Percentiles rank a stretch among this genome's conserved stretches.
These are phyloP conservation scores for Golubevia sp. DNA, from an alignment of 1,284 basidiomycete genomes.

Conservation along the genomic window DNA sequence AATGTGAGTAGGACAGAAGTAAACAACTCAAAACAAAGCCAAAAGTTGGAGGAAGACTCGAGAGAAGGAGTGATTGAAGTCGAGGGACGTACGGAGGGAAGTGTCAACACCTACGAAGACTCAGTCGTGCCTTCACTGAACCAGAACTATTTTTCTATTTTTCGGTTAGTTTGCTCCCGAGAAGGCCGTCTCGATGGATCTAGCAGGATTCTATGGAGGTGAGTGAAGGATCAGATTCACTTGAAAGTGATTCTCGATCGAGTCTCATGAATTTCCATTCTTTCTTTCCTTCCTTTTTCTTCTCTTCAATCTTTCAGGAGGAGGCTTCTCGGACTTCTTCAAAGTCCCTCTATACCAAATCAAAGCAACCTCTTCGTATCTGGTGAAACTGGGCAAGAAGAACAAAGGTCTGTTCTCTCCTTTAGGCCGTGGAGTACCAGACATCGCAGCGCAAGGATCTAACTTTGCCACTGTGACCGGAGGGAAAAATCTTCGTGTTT, in stretches of 20 bases:
- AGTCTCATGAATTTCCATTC: neutral
- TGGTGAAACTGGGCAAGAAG: conserved; percentile 56
- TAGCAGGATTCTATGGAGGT: neutral
- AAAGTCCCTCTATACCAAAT: conserved; percentile 68
- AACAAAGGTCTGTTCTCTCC: conserved; percentile 64
- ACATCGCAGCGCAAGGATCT: conserved; percentile 62
- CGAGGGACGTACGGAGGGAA: no score
- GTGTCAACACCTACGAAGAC: no score
- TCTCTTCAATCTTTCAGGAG: conserved; percentile 70
- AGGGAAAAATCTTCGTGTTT: conserved; percentile 47
- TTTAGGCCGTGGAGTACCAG: conserved; percentile 62
- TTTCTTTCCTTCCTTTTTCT: neutral
- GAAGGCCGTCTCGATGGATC: conserved; percentile 56
- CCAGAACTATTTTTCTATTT: no score
- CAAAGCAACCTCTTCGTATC: conserved; percentile 60
- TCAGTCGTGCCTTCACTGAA: no score
- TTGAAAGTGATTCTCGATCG: neutral
- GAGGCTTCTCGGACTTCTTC: conserved; percentile 74
- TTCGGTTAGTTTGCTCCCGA: conserved; percentile 44
- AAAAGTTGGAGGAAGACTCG: no score
- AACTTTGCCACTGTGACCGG: conserved; percentile 61
- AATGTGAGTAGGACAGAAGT: conserved; percentile 52
- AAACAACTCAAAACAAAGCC: neutral
- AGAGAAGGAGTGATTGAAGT: no score
- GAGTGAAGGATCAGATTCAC: neutral